Evolutionary conservation across 2,329 filamentous ascomycete species (phyloP), one percentile per base, ranked within the genome.

Genomic region (Mariannaea elegans): DNA sequence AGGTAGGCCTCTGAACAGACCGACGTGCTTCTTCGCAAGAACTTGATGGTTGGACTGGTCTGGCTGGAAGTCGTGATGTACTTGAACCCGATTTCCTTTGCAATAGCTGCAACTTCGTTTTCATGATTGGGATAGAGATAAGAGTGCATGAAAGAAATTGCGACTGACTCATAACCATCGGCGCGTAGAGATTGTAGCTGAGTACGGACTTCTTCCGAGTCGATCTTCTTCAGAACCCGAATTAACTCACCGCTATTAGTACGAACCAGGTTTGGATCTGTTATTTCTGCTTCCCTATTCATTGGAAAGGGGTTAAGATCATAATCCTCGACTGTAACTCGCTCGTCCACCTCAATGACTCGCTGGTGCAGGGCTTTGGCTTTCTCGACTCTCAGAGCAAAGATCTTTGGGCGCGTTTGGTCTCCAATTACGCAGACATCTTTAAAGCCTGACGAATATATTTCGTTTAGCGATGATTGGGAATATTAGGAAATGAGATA

Each of bases 121-220:
- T 97, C 93, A 66, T 97, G 93, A 31, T 90, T 85, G 1, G 92
- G 92, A 70, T 91, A 97, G 0, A 92, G 94, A 72, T 97, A 97
- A 2, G 90, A 89, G 71, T 97, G 93, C 87, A 96, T 92, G 61
- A 97, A 78, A 63, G 91, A 94, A 3, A 97, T 90, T 7, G 93
- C 92, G 62, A 97, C 87, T 69, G 91, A 94, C 64, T 82, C 83
- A 69, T 94, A 87, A 1, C 88, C 89, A 52, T 90, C 84, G 8
- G 87, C 83, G 48, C 84, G 87, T 0, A 91, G 78, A 2, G 78
- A 74, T 63, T 87, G 79, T n/a, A 91, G 73, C 65, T 89, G 83
- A n/a, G 77, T 68, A 56, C 79, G 73, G 56, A 88, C 84, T 23
- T 77, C 73, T 1, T 76, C 75, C 41, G 81, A 76, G 38, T 84